Evolutionary conservation across 225 moss, liverwort and hornwort species (phyloP).

Genomic region (Pleurozium schreberi): DNA sequence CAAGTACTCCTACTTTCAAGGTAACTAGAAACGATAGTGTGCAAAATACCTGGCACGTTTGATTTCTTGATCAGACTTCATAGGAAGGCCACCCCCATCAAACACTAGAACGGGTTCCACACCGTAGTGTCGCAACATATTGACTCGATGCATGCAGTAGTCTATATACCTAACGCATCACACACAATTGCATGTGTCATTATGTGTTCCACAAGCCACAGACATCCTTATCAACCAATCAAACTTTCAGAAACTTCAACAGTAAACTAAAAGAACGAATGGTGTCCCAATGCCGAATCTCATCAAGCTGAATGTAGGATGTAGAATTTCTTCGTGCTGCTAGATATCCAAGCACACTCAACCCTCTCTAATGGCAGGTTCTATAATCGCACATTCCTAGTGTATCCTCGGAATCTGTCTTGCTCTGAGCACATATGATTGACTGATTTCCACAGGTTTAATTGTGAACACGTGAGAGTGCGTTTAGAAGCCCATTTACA

Average conservation of each 20-base stretch:
- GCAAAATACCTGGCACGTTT: constrained; percentile 69
- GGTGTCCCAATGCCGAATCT: background rate
- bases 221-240: background rate
- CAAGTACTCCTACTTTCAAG: background rate
- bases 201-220: background rate
- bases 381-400: background rate
- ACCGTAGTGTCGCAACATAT: constrained; percentile 82
- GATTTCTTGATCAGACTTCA: constrained; percentile 91
- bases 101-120: constrained; percentile 83
- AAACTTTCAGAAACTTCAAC: background rate
- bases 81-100: constrained; percentile 85
- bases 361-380: background rate
- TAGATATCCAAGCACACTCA: background rate
- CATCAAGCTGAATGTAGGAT: background rate
- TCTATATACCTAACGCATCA: constrained; percentile 51
- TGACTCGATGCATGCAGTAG: constrained; percentile 87
- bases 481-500: background rate
- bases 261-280: background rate
- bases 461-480: background rate
- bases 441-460: background rate
- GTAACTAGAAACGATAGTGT: background rate
- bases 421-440: background rate
- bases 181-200: background rate
- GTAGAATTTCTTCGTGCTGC: background rate
- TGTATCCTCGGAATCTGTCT: background rate